Evolutionary conservation across 768 basidiomycete genomes (phyloP), one percentile per base, ranked within the genome.

Genomic region (Calocybe cyanea): DNA sequence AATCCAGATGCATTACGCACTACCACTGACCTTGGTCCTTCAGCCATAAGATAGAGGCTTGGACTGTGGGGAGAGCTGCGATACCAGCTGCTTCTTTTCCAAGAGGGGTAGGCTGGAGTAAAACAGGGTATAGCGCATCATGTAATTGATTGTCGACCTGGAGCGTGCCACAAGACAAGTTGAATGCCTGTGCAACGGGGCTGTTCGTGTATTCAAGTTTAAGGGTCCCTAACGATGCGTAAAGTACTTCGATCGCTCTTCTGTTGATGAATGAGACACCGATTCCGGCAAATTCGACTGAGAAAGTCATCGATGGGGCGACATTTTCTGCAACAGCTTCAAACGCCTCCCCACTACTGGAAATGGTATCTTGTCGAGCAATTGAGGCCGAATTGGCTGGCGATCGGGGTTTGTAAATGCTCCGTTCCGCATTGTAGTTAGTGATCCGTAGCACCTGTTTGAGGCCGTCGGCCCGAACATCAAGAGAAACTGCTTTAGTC

Each of bases 121-220:
- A 82, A 45, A 98, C 93, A 2, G 96, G 93, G 70, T 85, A 99
- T 10, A 94, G 61, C 14, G 92, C 94, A 47, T 98, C 96, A 49
- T 98, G 95, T 10, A 99, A 78, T 61, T 99, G 96, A 60, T 98
- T 99, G 68, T 99, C 96, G 48, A 98, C 78, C 62, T 98, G 94
- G 9, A 99, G 73, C 55, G 76, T 83, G n/a, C 87, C 90, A 58
- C 86, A 87, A 7, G 85, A 80, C 28, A 98, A 31, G 38, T 80
- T 89, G 43, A 93, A 72, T 1, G 88, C 78, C 57, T 94, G 91
- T 4, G 90, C 85, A 30, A 85, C 73, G 0, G 77, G 67, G 58
- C 85, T 94, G 57, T 87, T 79, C 33, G 75, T 78, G 64, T 94
- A 98, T 55, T 92, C 89, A 49, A 97, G 76, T 55, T 86, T 85